These are phyloP conservation scores for Epichloe bromicola DNA, from an alignment of 2,329 filamentous ascomycete species.

Conservation along the genomic window DNA sequence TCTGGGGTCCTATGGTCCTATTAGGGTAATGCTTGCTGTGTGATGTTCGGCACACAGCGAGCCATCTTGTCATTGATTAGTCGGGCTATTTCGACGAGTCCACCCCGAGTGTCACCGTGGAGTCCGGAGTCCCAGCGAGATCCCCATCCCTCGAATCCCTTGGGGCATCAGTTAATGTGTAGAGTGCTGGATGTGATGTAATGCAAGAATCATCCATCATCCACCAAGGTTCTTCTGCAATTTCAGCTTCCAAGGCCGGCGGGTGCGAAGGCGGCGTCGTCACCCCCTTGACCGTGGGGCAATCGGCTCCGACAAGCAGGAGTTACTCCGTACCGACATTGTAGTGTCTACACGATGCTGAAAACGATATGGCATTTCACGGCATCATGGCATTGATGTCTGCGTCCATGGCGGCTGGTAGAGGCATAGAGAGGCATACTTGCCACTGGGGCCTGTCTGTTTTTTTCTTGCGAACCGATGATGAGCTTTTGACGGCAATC, in stretches of 20 bases:
- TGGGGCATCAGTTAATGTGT: neutral
- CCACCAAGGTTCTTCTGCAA: neutral
- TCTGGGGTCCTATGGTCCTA: neutral
- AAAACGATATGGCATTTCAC: neutral
- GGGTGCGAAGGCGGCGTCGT: slow-evolving; percentile 2
- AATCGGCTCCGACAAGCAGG: slow-evolving; percentile 2
- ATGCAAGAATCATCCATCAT: neutral
- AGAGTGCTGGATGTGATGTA: neutral
- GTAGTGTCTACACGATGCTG: neutral
- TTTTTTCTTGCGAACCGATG: no score
- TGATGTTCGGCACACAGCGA: neutral
- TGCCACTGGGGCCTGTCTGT: no score
- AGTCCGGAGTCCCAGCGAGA: neutral
- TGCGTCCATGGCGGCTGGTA: no score
- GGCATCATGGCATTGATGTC: no score
- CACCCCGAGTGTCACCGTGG: neutral
- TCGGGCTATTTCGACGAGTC: neutral
- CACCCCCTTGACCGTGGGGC: slow-evolving; percentile 4
- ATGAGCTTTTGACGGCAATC: no score
- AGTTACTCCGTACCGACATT: neutral
- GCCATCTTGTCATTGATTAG: neutral
- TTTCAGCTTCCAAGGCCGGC: neutral
- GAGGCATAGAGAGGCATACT: no score
- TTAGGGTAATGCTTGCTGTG: no score
- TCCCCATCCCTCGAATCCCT: neutral